Conservation (phyloP, 2,329 filamentous ascomycete species). For the Drechslerella coelobrocha region DNA sequence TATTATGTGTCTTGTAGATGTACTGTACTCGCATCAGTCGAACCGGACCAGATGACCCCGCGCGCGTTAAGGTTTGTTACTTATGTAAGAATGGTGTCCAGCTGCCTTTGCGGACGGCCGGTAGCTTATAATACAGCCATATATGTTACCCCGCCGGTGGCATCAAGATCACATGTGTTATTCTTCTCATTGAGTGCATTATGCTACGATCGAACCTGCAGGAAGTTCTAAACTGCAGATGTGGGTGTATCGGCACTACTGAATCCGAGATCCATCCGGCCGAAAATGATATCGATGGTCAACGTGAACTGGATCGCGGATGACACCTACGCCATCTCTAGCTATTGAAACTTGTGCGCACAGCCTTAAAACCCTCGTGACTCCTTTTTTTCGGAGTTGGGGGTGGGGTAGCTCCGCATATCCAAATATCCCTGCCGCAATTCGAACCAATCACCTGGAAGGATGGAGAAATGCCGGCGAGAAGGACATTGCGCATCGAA, state of each 20-base stretch:
- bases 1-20: too few species aligned
- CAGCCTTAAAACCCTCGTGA: neutral
- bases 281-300: neutral
- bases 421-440: conserved; percentile 6
- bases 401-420: conserved; percentile 38
- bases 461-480: neutral
- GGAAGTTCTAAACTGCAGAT: too few species aligned
- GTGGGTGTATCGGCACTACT: neutral
- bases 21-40: too few species aligned
- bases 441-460: neutral
- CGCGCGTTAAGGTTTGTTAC: too few species aligned
- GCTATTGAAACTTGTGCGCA: neutral
- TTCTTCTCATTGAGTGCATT: too few species aligned
- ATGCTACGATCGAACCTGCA: too few species aligned
- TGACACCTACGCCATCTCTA: neutral
- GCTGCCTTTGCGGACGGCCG: too few species aligned
- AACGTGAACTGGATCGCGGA: neutral
- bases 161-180: too few species aligned
- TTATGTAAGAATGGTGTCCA: too few species aligned
- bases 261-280: neutral
- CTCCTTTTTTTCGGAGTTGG: conserved; percentile 26
- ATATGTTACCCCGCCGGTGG: too few species aligned
- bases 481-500: neutral
- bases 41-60: too few species aligned
- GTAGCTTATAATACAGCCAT: too few species aligned